A percentile compares a stretch with the other conserved stretches of the same genome.
phyloP scores from a whole-genome alignment of 2,329 filamentous ascomycete species.

The Madurella mycetomatis region DNA sequence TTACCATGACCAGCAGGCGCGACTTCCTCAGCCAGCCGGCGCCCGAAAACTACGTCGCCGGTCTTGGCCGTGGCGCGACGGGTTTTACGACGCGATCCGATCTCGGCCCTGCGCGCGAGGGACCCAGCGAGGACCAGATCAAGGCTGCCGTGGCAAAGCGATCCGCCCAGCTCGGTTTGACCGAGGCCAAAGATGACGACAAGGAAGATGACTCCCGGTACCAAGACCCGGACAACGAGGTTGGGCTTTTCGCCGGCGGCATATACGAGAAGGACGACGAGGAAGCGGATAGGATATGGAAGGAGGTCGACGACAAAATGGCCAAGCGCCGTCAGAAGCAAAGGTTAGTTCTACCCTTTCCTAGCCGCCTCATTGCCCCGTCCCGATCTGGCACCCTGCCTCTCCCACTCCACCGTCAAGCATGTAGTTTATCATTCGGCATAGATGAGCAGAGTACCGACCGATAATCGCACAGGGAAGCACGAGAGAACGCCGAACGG shows the following conservation, averaged over 20 bases:
- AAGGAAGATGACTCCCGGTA: slow-evolving; percentile 77
- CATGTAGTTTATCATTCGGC: slow-evolving; percentile 62
- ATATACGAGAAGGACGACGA: slow-evolving; percentile 98
- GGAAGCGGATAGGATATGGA: slow-evolving; percentile 93
- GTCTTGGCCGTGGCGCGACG: slow-evolving; percentile 94
- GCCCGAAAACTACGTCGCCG: slow-evolving; percentile 86
- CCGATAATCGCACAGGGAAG: slow-evolving; percentile 68
- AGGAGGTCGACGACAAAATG: slow-evolving; percentile 96
- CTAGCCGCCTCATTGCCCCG: slow-evolving; percentile 21
- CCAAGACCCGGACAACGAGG: slow-evolving; percentile 95
- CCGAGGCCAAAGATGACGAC: slow-evolving; percentile 53
- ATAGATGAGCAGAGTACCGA: slow-evolving; percentile 75
- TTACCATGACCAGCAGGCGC: slow-evolving; percentile 55
- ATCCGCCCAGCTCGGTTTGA: slow-evolving; percentile 72
- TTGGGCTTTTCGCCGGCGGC: slow-evolving; percentile 89
- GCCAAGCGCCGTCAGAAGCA: slow-evolving; percentile 78
- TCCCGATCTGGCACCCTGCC: slow-evolving; percentile 24
- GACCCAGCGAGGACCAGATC: slow-evolving; percentile 95
- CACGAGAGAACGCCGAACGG: slow-evolving; percentile 81
- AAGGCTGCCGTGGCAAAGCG: slow-evolving; percentile 95
- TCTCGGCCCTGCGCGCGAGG: slow-evolving; percentile 89
- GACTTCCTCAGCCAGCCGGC: slow-evolving; percentile 87
- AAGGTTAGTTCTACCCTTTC: slow-evolving; percentile 61
- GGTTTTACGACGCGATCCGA: slow-evolving; percentile 97
- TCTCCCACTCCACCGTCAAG: slow-evolving; percentile 24